Evolutionary conservation across 306 rosid genomes (phyloP).

Genomic region (Albizia julibrissin): DNA sequence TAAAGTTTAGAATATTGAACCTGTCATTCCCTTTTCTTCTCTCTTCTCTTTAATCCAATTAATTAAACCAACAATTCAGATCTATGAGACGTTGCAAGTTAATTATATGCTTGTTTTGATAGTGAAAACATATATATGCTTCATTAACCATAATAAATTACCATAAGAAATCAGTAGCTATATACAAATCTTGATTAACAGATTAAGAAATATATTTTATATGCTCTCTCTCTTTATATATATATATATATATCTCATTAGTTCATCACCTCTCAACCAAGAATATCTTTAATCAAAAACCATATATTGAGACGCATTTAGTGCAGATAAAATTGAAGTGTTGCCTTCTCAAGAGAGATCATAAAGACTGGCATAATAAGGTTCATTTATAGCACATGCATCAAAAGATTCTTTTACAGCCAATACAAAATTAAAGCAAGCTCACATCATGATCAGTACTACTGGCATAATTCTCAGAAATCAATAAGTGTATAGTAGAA

Average conservation of each 20-base stretch:
- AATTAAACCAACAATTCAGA: neutral
- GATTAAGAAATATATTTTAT: neutral
- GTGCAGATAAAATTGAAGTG: constrained; percentile 6
- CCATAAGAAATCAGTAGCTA: neutral
- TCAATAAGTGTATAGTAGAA: neutral
- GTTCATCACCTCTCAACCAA: neutral
- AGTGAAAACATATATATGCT: neutral
- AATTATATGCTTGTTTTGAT: neutral
- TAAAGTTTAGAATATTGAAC: neutral
- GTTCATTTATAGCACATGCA: neutral
- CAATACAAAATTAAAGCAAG: neutral
- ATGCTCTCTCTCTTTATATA: no score
- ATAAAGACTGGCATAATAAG: neutral
- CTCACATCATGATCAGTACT: neutral
- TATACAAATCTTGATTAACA: neutral
- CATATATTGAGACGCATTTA: neutral
- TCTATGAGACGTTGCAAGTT: neutral
- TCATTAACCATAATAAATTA: neutral
- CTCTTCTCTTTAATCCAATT: neutral
- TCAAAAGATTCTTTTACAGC: neutral
- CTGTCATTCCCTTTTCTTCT: neutral
- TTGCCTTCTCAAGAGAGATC: neutral
- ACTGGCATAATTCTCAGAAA: neutral
- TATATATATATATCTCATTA: no score
- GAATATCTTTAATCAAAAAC: neutral